Base-by-base conservation (phyloP, 805 yeast genomes). In the Metschnikowia chrysomelidarum region DNA sequence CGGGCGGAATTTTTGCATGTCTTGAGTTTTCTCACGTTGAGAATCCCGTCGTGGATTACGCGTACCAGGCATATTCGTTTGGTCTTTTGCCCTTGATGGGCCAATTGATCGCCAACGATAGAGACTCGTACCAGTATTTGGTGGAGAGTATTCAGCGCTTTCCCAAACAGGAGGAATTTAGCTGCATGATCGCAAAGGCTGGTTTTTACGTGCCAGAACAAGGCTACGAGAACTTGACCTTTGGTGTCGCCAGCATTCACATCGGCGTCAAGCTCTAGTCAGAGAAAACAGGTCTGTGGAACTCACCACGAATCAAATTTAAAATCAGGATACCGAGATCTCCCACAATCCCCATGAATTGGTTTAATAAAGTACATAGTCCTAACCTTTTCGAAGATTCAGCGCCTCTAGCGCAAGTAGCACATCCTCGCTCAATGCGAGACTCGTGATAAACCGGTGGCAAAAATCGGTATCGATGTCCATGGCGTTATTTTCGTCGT, bases 1-100 rank as follows among this genome's bases (percentile, higher is more conserved):
- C 98, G 9, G 98, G 98, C 53, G 98, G 98, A 53, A 85, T 93
- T 30, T 93, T 93, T 59, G 96, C 96, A 24, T 89, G 98, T 62
- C 71, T 93, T 40, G 98, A 93, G 60, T 93, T 93, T 56, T 83
- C 95, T 36, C 93, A 89, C 57, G 96, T 93, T 38, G 82, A 83
- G 32, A 86, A 87, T 59, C 80, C 83, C 19, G 54, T 80, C 7
- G 67, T 93, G 34, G 91, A 87, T 57, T 69, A 77, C 42, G 62
- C 80, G 18, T 93, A 93, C 70, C 87, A 84, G 56, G 81, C 87
- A 25, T 93, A 95, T 75, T 86, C 96, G 11, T 85, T 85, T 59
- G 83, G 86, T 38, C 65, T 84, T 31, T 72, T 93, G 47, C 98
- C 98, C 15, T 73, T 91, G 49, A 82, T 94, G 84, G 98, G 98